Base-by-base conservation (phyloP, 176 grass and related monocot genomes). In the Aegilops speltoides region DNA sequence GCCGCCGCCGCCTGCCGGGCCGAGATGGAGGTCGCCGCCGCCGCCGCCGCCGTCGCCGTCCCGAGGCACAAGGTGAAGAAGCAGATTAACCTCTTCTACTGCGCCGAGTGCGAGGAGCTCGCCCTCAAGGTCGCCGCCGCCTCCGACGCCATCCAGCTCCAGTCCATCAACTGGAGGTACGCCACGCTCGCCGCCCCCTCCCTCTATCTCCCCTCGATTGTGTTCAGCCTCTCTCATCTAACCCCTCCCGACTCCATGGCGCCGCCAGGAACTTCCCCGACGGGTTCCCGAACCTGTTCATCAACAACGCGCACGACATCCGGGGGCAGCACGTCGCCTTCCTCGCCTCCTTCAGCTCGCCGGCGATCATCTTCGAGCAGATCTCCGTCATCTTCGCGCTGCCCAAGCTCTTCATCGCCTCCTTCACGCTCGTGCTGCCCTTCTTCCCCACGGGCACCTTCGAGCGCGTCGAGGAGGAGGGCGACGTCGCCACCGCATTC, bases 201-300 rank as follows among this genome's bases (percentile, higher is more conserved):
- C 38, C 38, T 9, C 9, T 10, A 10, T 10, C 17, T 36, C 8
- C 23, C 32, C 57, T 32, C 28, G 71, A 36, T 78, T 40, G 8
- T 2, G 11, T 8, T 22, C 19, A 32, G 24, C 63, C 31, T 68
- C 7, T 1, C 15, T 40, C 40, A 11, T 10, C 29, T 87, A 28
- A 85, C 33, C 45, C 52, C 25, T 37, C 77, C 1, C 0, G 28
- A 38, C 31, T 32, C 40, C 70, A 6, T 1, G 32, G 40, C 82
- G 10, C 24, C 68, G 20, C 48, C 89, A 98, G 97, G 88, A 91
- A 32, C 80, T 96, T 99, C 80, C 94, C 94, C 20, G 97, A 99
- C 59, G 97, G 97, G 62, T 99, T 99, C 87, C 97, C 97, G 48
- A 99, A 99, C 75, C 79, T 99, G 38, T 99, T 99, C 90, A 96